Conservation (phyloP, 345 rosid genomes). For the Citrus unshiu region DNA sequence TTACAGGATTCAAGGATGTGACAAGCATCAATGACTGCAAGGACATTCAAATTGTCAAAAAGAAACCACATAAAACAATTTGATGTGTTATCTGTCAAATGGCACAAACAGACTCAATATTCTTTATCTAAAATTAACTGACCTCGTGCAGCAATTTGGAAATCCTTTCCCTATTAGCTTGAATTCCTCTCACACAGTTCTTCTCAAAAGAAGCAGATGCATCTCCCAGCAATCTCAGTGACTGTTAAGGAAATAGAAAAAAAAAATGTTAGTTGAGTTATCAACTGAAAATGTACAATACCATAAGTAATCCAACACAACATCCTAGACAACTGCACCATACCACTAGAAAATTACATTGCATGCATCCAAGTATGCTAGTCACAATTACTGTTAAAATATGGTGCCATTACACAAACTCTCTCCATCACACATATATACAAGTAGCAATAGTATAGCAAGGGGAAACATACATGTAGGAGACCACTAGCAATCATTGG, state of each 20-base stretch:
- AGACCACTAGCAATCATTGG: conserved; percentile 93
- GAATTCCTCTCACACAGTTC: conserved; percentile 87
- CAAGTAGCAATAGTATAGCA: neutral
- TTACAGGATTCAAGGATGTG: conserved; percentile 95
- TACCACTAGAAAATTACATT: neutral
- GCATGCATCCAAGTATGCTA: neutral
- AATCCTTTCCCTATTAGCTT: conserved; percentile 85
- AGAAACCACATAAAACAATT: conserved; percentile 16
- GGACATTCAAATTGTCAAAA: conserved; percentile 19
- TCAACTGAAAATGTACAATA: neutral
- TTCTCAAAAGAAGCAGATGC: conserved; percentile 94
- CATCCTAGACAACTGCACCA: neutral
- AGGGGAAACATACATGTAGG: conserved; percentile 56
- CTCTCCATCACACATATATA: neutral
- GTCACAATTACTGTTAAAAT: neutral
- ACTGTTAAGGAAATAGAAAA: conserved; percentile 38
- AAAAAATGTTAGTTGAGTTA: conserved; percentile 1
- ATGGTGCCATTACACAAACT: neutral
- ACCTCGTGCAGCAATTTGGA: conserved; percentile 91
- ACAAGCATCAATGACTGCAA: conserved; percentile 96
- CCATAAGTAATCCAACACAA: neutral
- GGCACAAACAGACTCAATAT: neutral
- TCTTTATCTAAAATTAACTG: conserved; percentile 9
- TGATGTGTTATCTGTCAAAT: conserved; percentile 3
- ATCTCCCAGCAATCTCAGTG: conserved; percentile 83